These are phyloP conservation scores for Pisolithus tinctorius DNA, from an alignment of 768 basidiomycete genomes.

Conservation along the genomic window DNA sequence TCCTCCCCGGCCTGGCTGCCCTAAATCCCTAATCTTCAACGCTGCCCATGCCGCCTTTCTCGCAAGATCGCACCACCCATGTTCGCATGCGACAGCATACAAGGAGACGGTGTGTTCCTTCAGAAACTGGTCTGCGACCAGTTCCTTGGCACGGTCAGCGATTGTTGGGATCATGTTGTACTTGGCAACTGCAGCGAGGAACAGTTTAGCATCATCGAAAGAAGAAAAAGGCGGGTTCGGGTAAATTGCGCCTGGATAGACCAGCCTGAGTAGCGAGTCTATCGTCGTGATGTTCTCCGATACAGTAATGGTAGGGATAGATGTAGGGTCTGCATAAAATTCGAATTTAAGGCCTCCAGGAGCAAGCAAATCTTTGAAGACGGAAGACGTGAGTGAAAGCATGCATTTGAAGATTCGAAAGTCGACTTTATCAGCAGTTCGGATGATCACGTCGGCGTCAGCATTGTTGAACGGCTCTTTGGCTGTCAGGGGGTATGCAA, in stretches of 20 bases:
- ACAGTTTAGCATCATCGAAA: slow-evolving; percentile 9
- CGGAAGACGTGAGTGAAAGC: slow-evolving; percentile 29
- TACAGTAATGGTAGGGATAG: slow-evolving; percentile 32
- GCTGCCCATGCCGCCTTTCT: slow-evolving; percentile 16
- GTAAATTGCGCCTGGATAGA: slow-evolving; percentile 36
- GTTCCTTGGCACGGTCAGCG: slow-evolving; percentile 8
- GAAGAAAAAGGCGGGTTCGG: neutral
- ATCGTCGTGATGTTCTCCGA: slow-evolving; percentile 34
- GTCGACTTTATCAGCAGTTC: slow-evolving; percentile 27
- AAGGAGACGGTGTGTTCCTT: slow-evolving; percentile 15
- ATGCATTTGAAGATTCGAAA: slow-evolving; percentile 33
- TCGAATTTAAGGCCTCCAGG: slow-evolving; percentile 13
- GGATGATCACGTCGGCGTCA: slow-evolving; percentile 30
- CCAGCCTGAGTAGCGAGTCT: slow-evolving; percentile 14
- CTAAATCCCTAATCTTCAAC: slow-evolving; percentile 8
- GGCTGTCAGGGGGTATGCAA: neutral
- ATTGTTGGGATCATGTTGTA: slow-evolving; percentile 20
- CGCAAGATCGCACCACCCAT: slow-evolving; percentile 15
- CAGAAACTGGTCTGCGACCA: slow-evolving; percentile 8
- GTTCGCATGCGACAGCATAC: slow-evolving; percentile 23
- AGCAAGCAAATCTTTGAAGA: slow-evolving; percentile 27
- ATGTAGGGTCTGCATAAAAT: slow-evolving; percentile 7
- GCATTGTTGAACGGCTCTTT: slow-evolving; percentile 22
- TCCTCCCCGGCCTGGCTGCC: neutral
- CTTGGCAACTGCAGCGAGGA: slow-evolving; percentile 13